Percentiles rank a stretch among this genome's conserved stretches.
These are phyloP conservation scores for sweet orange (Citrus sinensis) DNA, from an alignment of 345 rosid genomes.

Conservation along the genomic window DNA sequence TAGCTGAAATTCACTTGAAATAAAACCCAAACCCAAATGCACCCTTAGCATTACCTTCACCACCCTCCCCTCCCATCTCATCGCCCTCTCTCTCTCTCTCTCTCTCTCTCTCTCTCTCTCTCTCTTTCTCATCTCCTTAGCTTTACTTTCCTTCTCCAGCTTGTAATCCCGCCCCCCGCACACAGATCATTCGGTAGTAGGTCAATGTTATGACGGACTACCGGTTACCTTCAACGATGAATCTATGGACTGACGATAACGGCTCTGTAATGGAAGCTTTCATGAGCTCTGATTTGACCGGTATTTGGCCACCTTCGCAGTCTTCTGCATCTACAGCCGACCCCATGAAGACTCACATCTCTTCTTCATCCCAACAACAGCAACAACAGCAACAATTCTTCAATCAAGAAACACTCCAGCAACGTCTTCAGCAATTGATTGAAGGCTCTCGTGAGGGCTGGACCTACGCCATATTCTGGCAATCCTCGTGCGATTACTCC, in stretches of 20 bases:
- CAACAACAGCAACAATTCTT: conserved; percentile 26
- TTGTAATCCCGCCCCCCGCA: too few species aligned
- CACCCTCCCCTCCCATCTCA: not conserved
- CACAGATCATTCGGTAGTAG: not conserved
- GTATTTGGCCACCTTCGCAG: conserved; percentile 63
- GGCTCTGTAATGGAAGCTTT: conserved; percentile 93
- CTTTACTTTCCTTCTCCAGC: not conserved
- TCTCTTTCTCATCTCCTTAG: not conserved
- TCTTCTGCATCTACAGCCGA: conserved; percentile 32
- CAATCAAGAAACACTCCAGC: conserved; percentile 79
- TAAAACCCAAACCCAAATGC: conserved; percentile 39
- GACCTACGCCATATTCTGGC: conserved; percentile 99
- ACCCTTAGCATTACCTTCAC: not conserved
- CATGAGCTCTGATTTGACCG: conserved; percentile 73
- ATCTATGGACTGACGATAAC: conserved; percentile 88
- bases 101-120: not conserved
- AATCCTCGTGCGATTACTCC: conserved; percentile 68
- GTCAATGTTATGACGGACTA: conserved; percentile 45
- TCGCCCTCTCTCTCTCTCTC: not conserved
- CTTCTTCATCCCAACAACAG: conserved; percentile 4
- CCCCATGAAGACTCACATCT: not conserved
- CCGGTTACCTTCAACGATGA: conserved; percentile 53
- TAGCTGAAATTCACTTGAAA: conserved; percentile 37
- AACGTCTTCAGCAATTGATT: conserved; percentile 77
- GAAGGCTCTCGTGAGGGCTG: conserved; percentile 70